Evolutionary conservation across 2,329 filamentous ascomycete genomes (phyloP), one percentile per base, ranked within the genome.

Genomic region (Hymenoscyphus scutula): DNA sequence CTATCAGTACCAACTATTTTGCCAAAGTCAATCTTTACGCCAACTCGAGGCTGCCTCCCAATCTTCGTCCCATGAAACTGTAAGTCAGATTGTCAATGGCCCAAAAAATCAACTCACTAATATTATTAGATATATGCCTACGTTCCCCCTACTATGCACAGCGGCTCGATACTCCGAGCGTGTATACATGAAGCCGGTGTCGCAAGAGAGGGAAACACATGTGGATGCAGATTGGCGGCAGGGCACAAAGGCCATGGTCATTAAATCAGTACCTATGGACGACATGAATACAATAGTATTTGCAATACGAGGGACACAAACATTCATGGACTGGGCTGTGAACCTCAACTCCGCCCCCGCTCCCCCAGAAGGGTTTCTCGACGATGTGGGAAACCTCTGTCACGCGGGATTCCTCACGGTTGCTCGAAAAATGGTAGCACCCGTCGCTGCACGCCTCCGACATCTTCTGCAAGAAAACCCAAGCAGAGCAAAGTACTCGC

Each of bases 241-340:
- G 3, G 90, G 90, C n/a, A 89, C 90, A 0, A 94, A 93, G 73
- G 89, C 91, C 27, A 94, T 94, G 88, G 86, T 90, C 17, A 87
- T 96, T 72, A 94, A 93, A 72, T 91, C 89, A 0, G 82, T 93
- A 0, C 86, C 90, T 1, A 85, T 92, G 73, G 91, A 95, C 71
- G 82, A 91, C 70, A 86, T 88, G 78, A 86, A 90, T 72, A 88
- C 88, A 19, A 88, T 96, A 61, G 89, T 96, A 11, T 90, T 96
- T 70, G 91, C 92, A 15, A 90, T 96, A 65, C 85, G 92, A 23
- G 92, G 92, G 23, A 92, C 88, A 0, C 86, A 91, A 27, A 89
- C 85, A 6, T 90, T 95, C 69, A 86, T 90, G 78, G 92, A 96
- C 76, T 96, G 92, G 92, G 84, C 89, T 1, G 89, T 95, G 54